phyloP scores from a whole-genome alignment of 2,329 filamentous ascomycete species.

The Exophiala aquamarina region DNA sequence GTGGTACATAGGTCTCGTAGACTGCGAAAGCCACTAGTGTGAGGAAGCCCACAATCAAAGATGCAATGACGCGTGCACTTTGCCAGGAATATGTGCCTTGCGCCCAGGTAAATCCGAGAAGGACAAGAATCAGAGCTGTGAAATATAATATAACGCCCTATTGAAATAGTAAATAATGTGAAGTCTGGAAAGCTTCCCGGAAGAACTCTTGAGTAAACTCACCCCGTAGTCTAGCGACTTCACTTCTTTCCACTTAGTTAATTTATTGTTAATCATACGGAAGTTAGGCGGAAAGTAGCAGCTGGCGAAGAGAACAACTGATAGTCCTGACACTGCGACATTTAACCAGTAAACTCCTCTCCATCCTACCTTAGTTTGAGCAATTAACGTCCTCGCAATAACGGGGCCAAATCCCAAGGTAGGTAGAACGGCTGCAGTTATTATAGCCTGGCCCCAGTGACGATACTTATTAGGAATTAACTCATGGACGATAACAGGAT shows the following conservation, averaged over 20 bases:
- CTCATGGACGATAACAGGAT: constrained; percentile 40
- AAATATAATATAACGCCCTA: constrained; percentile 46
- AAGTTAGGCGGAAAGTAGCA: constrained; percentile 52
- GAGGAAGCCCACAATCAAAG: constrained; percentile 40
- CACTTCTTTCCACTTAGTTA: constrained; percentile 37
- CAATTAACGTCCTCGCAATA: constrained; percentile 46
- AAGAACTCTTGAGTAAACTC: too few relatives aligned
- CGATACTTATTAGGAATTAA: constrained; percentile 42
- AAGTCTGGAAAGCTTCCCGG: too few relatives aligned
- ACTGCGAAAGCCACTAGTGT: constrained; percentile 38
- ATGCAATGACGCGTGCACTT: constrained; percentile 37
- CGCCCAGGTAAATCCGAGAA: constrained; percentile 46
- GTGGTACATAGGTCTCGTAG: constrained; percentile 40
- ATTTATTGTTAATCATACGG: constrained; percentile 41
- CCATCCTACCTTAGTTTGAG: constrained; percentile 46
- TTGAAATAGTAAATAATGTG: too few relatives aligned
- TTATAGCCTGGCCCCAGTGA: constrained; percentile 34
- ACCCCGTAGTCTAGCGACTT: constrained; percentile 47
- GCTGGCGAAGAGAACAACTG: constrained; percentile 43
- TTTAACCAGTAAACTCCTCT: constrained; percentile 53
- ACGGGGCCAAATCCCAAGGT: constrained; percentile 41
- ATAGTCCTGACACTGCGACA: constrained; percentile 44
- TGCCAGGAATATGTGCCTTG: constrained; percentile 43
- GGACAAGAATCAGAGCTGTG: constrained; percentile 41
- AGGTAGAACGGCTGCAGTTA: constrained; percentile 37